Evolutionary conservation across 2,329 filamentous ascomycete species (phyloP).

Genomic region (Claviceps cyperi): DNA sequence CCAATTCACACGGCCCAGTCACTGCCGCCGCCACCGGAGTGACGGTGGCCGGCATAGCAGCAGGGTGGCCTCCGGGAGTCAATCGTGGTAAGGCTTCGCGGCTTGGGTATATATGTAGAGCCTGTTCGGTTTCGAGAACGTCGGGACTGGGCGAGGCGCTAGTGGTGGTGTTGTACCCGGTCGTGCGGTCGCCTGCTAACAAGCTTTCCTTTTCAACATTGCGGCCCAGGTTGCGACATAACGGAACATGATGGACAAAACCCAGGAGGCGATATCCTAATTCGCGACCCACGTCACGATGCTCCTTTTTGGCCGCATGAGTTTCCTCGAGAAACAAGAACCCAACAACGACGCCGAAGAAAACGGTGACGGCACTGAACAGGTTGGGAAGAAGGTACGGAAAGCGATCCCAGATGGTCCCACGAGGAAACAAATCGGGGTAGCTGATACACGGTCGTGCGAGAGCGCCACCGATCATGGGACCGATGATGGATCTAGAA

Average conservation of each 20-base stretch:
- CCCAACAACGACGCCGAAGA: constrained; percentile 62
- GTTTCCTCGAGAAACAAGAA: constrained; percentile 89
- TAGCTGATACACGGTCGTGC: constrained; percentile 77
- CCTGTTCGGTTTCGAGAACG: constrained; percentile 31
- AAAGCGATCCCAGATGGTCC: constrained; percentile 69
- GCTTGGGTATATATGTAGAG: constrained; percentile 54
- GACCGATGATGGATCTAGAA: constrained; percentile 71
- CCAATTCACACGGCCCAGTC: background rate
- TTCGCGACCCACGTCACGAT: constrained; percentile 62
- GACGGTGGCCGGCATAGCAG: constrained; percentile 3
- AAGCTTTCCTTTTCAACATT: constrained; percentile 47
- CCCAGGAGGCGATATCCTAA: constrained; percentile 56
- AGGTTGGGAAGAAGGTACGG: constrained; percentile 87
- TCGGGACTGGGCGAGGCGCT: background rate
- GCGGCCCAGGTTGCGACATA: constrained; percentile 22
- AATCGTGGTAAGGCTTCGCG: constrained; percentile 40
- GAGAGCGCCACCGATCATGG: constrained; percentile 78
- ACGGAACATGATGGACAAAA: constrained; percentile 19
- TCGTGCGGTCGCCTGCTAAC: constrained; percentile 45
- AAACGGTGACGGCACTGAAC: constrained; percentile 69
- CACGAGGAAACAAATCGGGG: constrained; percentile 54
- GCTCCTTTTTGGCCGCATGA: constrained; percentile 65
- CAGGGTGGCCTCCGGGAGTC: constrained; percentile 14
- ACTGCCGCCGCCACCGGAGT: background rate
- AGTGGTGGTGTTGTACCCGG: constrained; percentile 44